Evolutionary conservation across 75 land plant species (phyloP), one percentile per base, ranked within the genome.

Genomic region (Azolla pinnata): DNA sequence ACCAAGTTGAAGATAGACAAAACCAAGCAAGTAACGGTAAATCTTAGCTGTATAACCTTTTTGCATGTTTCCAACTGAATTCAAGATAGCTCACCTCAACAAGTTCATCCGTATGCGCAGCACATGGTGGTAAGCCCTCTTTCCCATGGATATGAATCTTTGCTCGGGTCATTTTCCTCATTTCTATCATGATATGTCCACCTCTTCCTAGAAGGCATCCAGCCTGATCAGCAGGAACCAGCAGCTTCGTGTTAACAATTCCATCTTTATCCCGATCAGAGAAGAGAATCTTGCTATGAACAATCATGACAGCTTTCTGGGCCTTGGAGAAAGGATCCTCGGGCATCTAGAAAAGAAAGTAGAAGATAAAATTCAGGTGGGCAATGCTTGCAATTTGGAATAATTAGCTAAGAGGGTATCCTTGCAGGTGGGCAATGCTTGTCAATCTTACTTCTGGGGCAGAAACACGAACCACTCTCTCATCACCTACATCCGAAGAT

Each of bases 181-280:
- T 88, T 56, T 88, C 95, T 33, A 81, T 60, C 19, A 88, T 82
- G 45, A 88, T 62, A 19, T 73, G 21, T 29, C 95, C 95, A 61
- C 89, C 89, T 63, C 80, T 88, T 5, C 93, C 93, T 53, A 88
- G 79, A 33, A 88, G 72, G 32, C 90, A 85, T 19, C 90, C 86
- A 63, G 75, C 78, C 63, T 88, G 89, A 55, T 62, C 78, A 44
- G 90, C 76, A 4, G 81, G 58, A 5, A 88, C 95, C 63, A 88
- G 75, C 29, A 88, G 62, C 61, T 74, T 80, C 0, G 78, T 72
- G 1, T 53, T 59, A 0, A 70, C 67, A 33, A 24, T 20, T 33
- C 65, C 56, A 14, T 81, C 86, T 30, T 55, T 63, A 59, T 49
- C 59, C 44, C 77, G 57, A 21, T 24, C 47, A 18, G 81, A 54